phyloP scores from a whole-genome alignment of 2,329 filamentous ascomycete genomes.

The Byssoonygena ceratinophila region DNA sequence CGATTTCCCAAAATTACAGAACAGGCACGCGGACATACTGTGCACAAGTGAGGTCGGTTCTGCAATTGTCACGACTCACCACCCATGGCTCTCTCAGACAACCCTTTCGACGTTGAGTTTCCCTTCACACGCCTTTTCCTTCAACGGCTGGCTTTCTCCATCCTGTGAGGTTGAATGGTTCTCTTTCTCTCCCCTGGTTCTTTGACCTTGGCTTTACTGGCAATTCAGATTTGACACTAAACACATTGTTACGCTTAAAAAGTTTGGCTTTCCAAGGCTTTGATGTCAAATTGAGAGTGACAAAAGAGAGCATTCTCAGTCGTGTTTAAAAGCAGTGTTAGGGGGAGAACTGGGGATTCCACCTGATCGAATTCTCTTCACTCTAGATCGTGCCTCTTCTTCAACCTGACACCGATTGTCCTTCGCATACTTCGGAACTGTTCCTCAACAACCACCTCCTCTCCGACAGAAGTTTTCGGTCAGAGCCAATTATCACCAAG shows the following conservation, averaged over 20 bases:
- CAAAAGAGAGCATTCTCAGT: background rate
- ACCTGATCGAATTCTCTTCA: background rate
- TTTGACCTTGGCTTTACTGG: background rate
- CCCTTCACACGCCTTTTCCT: background rate
- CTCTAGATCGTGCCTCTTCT: background rate
- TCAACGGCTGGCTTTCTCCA: slow-evolving; percentile 4
- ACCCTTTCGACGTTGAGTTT: background rate
- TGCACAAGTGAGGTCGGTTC: slow-evolving; percentile 6
- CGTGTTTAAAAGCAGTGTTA: background rate
- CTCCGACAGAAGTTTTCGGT: background rate
- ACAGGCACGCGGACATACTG: slow-evolving; percentile 12
- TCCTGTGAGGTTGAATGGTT: slow-evolving; percentile 7
- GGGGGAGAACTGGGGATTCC: background rate
- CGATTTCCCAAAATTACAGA: slow-evolving; percentile 8
- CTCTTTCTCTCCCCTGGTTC: background rate
- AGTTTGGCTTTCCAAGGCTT: background rate
- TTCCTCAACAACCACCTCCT: background rate
- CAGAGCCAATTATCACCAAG: slow-evolving; percentile 1
- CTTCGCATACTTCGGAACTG: background rate
- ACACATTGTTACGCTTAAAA: background rate
- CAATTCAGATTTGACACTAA: background rate
- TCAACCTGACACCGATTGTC: background rate
- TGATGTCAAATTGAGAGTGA: slow-evolving; percentile 1
- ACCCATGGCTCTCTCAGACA: background rate
- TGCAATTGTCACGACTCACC: slow-evolving; percentile 6